Percentiles rank a stretch among this genome's conserved stretches.
Conservation (phyloP, 371 early-diverging fungal genomes). For the Mortierella sp. region DNA sequence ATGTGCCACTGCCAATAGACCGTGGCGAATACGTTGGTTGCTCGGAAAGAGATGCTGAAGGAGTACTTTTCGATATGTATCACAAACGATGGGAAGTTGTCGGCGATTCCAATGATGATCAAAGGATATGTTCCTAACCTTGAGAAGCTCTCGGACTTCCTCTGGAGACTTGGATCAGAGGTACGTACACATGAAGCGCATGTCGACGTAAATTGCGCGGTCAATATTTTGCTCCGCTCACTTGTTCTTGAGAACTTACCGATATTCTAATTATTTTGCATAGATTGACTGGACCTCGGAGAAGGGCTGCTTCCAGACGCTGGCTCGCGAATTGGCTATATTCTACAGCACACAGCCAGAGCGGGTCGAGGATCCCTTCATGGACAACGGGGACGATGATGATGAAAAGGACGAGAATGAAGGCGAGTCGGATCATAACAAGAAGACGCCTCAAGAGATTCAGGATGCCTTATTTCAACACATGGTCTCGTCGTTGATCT, state of each 20-base stretch:
- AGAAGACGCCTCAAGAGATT: constrained; percentile 35
- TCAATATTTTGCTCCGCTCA: background rate
- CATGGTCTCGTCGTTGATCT: constrained; percentile 65
- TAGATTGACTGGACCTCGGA: constrained; percentile 90
- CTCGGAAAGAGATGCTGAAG: constrained; percentile 82
- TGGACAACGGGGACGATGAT: constrained; percentile 21
- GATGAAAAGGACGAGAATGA: constrained; percentile 20
- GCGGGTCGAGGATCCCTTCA: constrained; percentile 20
- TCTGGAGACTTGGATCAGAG: constrained; percentile 83
- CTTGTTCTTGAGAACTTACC: background rate
- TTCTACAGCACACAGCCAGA: constrained; percentile 85
- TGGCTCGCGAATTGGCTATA: constrained; percentile 80
- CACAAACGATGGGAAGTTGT: constrained; percentile 71
- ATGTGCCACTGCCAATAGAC: constrained; percentile 50
- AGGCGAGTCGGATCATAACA: constrained; percentile 24
- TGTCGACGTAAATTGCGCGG: background rate
- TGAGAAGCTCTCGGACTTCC: constrained; percentile 87
- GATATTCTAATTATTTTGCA: background rate
- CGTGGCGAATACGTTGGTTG: constrained; percentile 68
- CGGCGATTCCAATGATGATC: constrained; percentile 83
- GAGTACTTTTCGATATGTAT: constrained; percentile 89
- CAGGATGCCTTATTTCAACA: constrained; percentile 46
- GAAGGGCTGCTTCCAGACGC: constrained; percentile 79
- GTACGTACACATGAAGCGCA: constrained; percentile 45
- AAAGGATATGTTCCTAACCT: constrained; percentile 84